Base-by-base conservation (phyloP, 495 filamentous ascomycete species). In the Hypomontagnella monticulosa region DNA sequence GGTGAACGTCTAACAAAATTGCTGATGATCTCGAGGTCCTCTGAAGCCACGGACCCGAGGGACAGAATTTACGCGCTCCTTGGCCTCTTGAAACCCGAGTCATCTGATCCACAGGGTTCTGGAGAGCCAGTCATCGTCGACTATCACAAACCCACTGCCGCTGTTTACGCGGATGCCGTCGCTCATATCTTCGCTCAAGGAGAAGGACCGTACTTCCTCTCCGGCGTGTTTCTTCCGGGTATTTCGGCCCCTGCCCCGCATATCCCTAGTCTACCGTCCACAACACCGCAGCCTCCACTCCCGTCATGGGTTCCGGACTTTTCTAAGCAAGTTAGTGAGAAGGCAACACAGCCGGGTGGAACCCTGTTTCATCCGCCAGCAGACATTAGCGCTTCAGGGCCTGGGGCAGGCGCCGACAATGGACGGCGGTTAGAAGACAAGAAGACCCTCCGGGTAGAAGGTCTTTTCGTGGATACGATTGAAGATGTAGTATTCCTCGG, bases 191-290 rank as follows among this genome's bases (percentile, higher is more conserved):
- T 61, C 37, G 20, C 57, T 10, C 57, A 52, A 12, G 57, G 57
- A 27, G 57, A 61, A 1, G 57, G 57, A 4, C 57, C 57, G 9
- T 61, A 61, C 27, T 53, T 53, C 37, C 57, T 61, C 5, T 61
- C 57, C 10, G 47, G 36, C 7, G 10, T 61, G 18, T 53, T 52
- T 10, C 38, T 53, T 18, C 57, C 57, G 11, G 57, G 57, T 2
- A 43, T 51, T 20, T 51, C 57, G 7, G 57, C 57, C 14, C 4
- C 57, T 3, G 57, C 44, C 8, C 57, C 57, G 23, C 15, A 42
- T 1, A 51, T 53, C 33, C 19, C 53, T 2, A 36, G 40, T 8
- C 9, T 56, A 46, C 53, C 53, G 4, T 4, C 53, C 2, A 46
- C 53, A 3, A 37, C 12, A 8, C 36, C 27, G 11, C 57, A 52